These are phyloP conservation scores for Helichrysum umbraculigerum DNA, from an alignment of 129 eudicot species.

Conservation along the genomic window DNA sequence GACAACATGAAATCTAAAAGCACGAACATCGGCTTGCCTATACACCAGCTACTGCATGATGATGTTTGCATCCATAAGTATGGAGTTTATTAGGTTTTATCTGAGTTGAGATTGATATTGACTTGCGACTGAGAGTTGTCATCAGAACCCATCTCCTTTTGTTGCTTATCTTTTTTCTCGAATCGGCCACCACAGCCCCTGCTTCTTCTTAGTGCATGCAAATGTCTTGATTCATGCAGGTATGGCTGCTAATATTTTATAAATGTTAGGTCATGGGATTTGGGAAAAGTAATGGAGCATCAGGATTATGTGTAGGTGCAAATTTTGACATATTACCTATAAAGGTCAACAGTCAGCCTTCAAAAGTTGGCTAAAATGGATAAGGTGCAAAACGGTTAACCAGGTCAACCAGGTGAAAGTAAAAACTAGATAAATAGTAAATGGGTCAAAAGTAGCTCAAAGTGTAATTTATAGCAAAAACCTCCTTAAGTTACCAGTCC, in stretches of 20 bases:
- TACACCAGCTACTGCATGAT: constrained; percentile 32
- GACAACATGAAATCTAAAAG: constrained; percentile 28
- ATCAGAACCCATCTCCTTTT: constrained; percentile 47
- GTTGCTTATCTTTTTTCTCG: constrained; percentile 70
- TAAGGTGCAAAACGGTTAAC: neutral
- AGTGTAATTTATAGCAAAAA: neutral
- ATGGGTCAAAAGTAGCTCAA: neutral
- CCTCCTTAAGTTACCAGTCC: neutral
- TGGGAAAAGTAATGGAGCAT: neutral
- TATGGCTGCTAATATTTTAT: constrained; percentile 62
- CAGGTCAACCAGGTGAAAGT: neutral
- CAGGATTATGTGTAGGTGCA: neutral
- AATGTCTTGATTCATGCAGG: constrained; percentile 89
- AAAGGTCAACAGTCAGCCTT: neutral
- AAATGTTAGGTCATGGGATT: neutral
- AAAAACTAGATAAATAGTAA: neutral
- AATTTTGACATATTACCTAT: neutral
- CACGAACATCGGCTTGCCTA: constrained; percentile 34
- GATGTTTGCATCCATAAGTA: neutral
- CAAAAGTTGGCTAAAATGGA: neutral
- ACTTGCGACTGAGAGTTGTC: constrained; percentile 47
- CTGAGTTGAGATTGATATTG: constrained; percentile 63
- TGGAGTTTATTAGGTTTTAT: constrained; percentile 29
- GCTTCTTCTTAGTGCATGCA: constrained; percentile 80
- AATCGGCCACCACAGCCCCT: constrained; percentile 87